Evolutionary conservation across 768 basidiomycete species (phyloP).

Genomic region (Pilatotrama ljubarskyi): DNA sequence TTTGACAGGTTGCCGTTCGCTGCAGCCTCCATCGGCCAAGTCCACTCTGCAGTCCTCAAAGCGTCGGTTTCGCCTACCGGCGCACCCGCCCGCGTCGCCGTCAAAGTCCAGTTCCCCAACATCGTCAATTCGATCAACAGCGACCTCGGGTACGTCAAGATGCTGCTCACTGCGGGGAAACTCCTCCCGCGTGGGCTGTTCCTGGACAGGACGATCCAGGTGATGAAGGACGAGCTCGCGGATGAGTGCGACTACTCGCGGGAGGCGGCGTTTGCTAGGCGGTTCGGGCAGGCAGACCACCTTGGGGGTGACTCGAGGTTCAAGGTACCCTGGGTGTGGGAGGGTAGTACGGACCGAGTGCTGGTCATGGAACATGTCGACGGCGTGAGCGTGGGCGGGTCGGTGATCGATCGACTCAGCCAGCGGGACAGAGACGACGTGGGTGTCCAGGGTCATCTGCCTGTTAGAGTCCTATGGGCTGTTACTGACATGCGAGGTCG

Average conservation of each 20-base stretch:
- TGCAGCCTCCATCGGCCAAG: conserved; percentile 96
- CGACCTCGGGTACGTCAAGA: conserved; percentile 82
- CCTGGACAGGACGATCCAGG: conserved; percentile 83
- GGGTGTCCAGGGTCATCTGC: conserved; percentile 11
- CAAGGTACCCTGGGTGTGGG: conserved; percentile 85
- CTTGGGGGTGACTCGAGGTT: conserved; percentile 67
- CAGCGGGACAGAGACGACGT: conserved; percentile 77
- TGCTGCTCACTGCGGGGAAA: conserved; percentile 77
- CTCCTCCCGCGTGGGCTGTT: conserved; percentile 88
- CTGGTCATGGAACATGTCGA: conserved; percentile 87
- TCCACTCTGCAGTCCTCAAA: conserved; percentile 73
- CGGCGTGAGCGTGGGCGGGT: conserved; percentile 80
- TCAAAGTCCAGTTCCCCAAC: conserved; percentile 96
- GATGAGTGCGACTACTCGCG: conserved; percentile 92
- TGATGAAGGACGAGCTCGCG: conserved; percentile 84
- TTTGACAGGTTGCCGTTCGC: conserved; percentile 91
- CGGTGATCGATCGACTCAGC: conserved; percentile 50
- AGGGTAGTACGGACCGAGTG: conserved; percentile 76
- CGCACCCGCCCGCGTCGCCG: conserved; percentile 59
- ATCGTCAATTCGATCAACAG: conserved; percentile 84
- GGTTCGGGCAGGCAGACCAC: conserved; percentile 52
- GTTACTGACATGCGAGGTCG: not conserved
- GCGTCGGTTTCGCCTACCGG: conserved; percentile 54
- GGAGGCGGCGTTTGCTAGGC: conserved; percentile 71
- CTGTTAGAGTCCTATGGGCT: no score